A percentile compares a stretch with the other conserved stretches of the same genome.
Evolutionary conservation across 768 basidiomycete species (phyloP).

Genomic region (Phaffia tasmanica): DNA sequence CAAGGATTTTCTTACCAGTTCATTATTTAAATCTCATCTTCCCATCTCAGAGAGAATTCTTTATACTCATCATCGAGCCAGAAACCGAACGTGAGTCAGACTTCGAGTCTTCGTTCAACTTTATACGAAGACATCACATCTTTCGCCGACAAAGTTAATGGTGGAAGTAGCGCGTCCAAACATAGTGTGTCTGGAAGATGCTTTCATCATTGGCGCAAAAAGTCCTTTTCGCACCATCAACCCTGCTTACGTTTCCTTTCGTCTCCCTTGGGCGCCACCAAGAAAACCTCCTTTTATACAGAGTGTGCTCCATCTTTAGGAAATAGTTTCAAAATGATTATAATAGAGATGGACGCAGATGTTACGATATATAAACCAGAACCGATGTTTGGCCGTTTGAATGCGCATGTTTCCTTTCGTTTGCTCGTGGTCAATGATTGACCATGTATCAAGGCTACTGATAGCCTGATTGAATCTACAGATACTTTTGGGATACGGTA

Average conservation of each 20-base stretch:
- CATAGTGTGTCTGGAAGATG: background rate
- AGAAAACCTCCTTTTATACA: background rate
- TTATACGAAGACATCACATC: too few relatives aligned
- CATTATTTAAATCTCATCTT: too few relatives aligned
- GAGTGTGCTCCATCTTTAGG: too few relatives aligned
- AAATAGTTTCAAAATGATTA: conserved; percentile 42
- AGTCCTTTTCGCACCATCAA: conserved; percentile 86
- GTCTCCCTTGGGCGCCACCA: conserved; percentile 30
- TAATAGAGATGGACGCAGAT: conserved; percentile 46
- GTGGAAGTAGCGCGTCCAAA: too few relatives aligned
- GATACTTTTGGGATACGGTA: background rate
- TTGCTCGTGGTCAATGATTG: background rate
- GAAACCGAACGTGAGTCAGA: too few relatives aligned
- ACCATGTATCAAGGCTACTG: background rate
- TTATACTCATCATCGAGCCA: too few relatives aligned
- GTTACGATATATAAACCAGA: conserved; percentile 59
- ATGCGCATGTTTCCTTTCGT: conserved; percentile 32
- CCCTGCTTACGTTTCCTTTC: conserved; percentile 69
- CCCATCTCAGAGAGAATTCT: too few relatives aligned
- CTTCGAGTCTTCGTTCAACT: too few relatives aligned
- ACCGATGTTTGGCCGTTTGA: conserved; percentile 78
- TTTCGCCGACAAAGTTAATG: too few relatives aligned
- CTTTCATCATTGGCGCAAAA: conserved; percentile 32
- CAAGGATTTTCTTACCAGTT: too few relatives aligned
- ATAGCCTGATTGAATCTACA: background rate